These are phyloP conservation scores for Barbarea vulgaris DNA, from an alignment of 345 rosid species.

Conservation along the genomic window DNA sequence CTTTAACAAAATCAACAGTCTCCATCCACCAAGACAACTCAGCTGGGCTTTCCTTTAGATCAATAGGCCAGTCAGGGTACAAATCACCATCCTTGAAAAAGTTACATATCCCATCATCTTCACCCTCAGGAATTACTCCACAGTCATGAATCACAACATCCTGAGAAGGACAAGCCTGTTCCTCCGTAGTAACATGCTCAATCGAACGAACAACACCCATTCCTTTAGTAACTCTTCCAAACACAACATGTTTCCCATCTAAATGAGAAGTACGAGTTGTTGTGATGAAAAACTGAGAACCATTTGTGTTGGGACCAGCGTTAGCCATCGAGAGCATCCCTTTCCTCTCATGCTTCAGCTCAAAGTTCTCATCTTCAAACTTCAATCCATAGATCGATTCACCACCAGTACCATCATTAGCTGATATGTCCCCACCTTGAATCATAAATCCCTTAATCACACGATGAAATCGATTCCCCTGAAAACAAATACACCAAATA, in stretches of 20 bases:
- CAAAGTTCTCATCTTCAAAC: slow-evolving; percentile 90
- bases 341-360: slow-evolving; percentile 88
- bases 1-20: slow-evolving; percentile 74
- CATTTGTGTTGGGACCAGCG: slow-evolving; percentile 87
- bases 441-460: slow-evolving; percentile 84
- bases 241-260: slow-evolving; percentile 94
- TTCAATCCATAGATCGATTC: slow-evolving; percentile 90
- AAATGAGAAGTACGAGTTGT: slow-evolving; percentile 81
- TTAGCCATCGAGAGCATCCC: slow-evolving; percentile 97
- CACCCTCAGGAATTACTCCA: slow-evolving; percentile 78
- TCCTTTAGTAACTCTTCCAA: slow-evolving; percentile 87
- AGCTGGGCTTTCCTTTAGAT: slow-evolving; percentile 59
- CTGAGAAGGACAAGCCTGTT: slow-evolving; percentile 54
- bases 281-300: slow-evolving; percentile 94
- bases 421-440: slow-evolving; percentile 95
- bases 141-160: slow-evolving; percentile 72
- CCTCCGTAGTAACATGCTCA: slow-evolving; percentile 66
- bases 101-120: slow-evolving; percentile 76
- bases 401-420: slow-evolving; percentile 92
- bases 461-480: slow-evolving; percentile 88
- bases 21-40: slow-evolving; percentile 95
- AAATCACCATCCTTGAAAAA: slow-evolving; percentile 90
- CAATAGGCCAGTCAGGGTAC: slow-evolving; percentile 92
- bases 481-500: slow-evolving; percentile 28
- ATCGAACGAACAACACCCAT: slow-evolving; percentile 91